Evolutionary conservation across 305 asterid species (phyloP), one percentile per base, ranked within the genome.

Genomic region (Fraxinus sp.): DNA sequence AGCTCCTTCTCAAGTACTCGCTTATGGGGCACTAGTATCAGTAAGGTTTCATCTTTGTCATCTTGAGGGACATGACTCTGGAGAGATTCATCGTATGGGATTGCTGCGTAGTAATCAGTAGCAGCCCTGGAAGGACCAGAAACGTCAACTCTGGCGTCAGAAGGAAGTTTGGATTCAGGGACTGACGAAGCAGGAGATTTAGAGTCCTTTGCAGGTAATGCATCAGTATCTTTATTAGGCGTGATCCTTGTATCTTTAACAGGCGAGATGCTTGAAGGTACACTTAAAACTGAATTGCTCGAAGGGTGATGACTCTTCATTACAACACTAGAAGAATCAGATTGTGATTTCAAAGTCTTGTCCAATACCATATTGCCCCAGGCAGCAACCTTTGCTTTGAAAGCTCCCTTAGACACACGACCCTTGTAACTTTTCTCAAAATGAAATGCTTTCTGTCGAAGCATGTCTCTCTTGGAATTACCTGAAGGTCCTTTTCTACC

Each of bases 341-440:
- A 78, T 32, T 88, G 87, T 0, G 87, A 81, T 82, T 89, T 91
- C 72, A 85, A 62, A 2, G 92, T 83, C 81, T 91, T 91, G 71
- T 93, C 96, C 87, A 90, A 64, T 68, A 89, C 91, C 96, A 92
- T 87, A 82, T 87, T 90, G 78, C 92, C 91, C 92, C 92, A 89
- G 35, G 95, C 91, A 52, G 97, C 83, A 2, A 90, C 88, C 81
- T 87, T 92, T 55, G 97, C 93, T 88, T 92, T 92, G 74, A 91
- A 89, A 80, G 95, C 86, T 52, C 94, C 91, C 90, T 90, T 95
- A 8, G 94, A 82, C 59, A 85, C 77, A 9, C 92, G 89, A 1
- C 95, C 92, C 85, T 84, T 91, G 85, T 84, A 89, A 79, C 82
- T 89, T 82, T 91, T 94, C 88, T 91, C 97, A 46, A 89, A 85